These are phyloP conservation scores for Cronartium ribicola DNA, from an alignment of 1,284 basidiomycete species.

Conservation along the genomic window DNA sequence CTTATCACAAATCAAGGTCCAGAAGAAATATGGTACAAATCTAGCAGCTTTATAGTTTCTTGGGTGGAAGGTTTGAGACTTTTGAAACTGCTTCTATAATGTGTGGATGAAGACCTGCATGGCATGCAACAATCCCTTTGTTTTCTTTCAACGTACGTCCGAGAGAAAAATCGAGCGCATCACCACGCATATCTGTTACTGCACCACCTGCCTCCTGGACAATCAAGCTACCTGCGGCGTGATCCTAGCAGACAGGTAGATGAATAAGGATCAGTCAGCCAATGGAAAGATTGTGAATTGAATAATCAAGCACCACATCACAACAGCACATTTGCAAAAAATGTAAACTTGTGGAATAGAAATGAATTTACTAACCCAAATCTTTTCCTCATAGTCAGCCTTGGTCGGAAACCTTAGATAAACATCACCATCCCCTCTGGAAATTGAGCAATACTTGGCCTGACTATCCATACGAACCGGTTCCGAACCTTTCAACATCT, in stretches of 20 bases:
- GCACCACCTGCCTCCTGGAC: slow-evolving; percentile 84
- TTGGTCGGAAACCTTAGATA: slow-evolving; percentile 84
- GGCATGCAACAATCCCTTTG: slow-evolving; percentile 73
- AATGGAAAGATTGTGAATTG: slow-evolving; percentile 11
- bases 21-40: too few species aligned
- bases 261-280: background rate
- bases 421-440: slow-evolving; percentile 78
- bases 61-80: slow-evolving; percentile 54
- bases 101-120: slow-evolving; percentile 62
- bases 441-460: slow-evolving; percentile 87
- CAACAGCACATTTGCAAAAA: background rate
- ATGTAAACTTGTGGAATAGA: background rate
- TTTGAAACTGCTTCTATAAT: slow-evolving; percentile 72
- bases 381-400: slow-evolving; percentile 77
- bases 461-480: slow-evolving; percentile 94
- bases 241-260: slow-evolving; percentile 61
- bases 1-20: too few species aligned
- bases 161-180: slow-evolving; percentile 75
- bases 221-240: slow-evolving; percentile 79
- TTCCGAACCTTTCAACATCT: slow-evolving; percentile 65
- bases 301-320: slow-evolving; percentile 22
- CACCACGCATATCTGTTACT: slow-evolving; percentile 75
- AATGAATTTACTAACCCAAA: slow-evolving; percentile 62
- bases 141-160: slow-evolving; percentile 83
- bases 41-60: too few species aligned